These are phyloP conservation scores for Phytophthora pinifolia DNA, from an alignment of 352 stramenopile genomes.

Conservation along the genomic window DNA sequence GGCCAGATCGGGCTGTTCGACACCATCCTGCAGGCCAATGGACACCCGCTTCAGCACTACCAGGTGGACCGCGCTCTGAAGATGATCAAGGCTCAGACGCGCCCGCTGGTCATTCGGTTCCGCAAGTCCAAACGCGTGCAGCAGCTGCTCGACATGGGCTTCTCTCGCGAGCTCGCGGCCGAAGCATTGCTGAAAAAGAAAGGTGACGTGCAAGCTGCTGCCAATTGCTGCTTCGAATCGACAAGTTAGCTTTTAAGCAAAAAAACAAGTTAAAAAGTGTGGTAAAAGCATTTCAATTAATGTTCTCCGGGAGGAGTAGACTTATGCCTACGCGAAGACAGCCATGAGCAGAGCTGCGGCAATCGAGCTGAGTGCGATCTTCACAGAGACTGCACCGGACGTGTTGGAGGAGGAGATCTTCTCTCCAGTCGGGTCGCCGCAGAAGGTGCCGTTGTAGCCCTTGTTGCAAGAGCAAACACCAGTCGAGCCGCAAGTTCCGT, in stretches of 20 bases:
- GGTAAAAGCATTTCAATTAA: constrained; percentile 20
- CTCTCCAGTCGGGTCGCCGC: constrained; percentile 27
- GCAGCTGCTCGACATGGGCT: constrained; percentile 80
- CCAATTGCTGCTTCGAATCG: constrained; percentile 67
- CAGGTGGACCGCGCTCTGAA: constrained; percentile 79
- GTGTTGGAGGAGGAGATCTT: constrained; percentile 13
- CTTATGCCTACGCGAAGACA: constrained; percentile 32
- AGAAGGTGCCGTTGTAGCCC: constrained; percentile 72
- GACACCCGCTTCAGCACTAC: constrained; percentile 82
- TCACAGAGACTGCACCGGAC: constrained; percentile 14
- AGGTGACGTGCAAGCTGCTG: constrained; percentile 64
- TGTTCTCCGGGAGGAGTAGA: not conserved
- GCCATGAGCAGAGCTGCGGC: constrained; percentile 16
- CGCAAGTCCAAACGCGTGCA: constrained; percentile 61
- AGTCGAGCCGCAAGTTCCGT: constrained; percentile 48
- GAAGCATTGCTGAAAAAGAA: constrained; percentile 51
- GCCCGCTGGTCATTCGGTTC: constrained; percentile 80
- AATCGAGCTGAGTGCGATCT: constrained; percentile 15
- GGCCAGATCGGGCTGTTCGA: constrained; percentile 76
- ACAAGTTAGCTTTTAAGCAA: constrained; percentile 8
- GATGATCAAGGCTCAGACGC: constrained; percentile 82
- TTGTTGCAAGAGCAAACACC: constrained; percentile 55
- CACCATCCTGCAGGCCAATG: constrained; percentile 73
- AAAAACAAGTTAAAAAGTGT: constrained; percentile 9
- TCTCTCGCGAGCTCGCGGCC: constrained; percentile 47